Evolutionary conservation across 2,329 filamentous ascomycete genomes (phyloP), one percentile per base, ranked within the genome.

Genomic region (Aureobasidium vineae): DNA sequence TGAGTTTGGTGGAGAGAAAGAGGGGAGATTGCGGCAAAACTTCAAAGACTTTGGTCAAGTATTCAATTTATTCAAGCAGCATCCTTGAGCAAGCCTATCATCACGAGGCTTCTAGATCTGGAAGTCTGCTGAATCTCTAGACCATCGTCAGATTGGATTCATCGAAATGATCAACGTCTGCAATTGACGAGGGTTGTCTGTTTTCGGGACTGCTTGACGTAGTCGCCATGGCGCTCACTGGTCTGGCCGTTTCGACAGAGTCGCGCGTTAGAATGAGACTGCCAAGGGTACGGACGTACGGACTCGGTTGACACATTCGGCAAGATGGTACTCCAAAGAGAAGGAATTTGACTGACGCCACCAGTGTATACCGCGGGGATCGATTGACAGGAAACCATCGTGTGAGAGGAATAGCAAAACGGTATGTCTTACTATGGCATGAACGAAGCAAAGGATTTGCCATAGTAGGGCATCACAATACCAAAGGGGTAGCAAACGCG

Each of bases 151-250:
- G 40, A 45, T 59, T 45, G 23, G 16, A 59, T 23, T 21, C 40
- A 61, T 23, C 57, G 41, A 61, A 61, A 61, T 61, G 57, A 49
- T 61, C 57, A 49, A 61, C 57, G 43, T 36, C 15, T n/a, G 19
- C 19, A 26, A 61, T 38, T 16, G 57, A 49, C 38, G 15, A 49
- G 49, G 36, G 57, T 10, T 61, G 16, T 49, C 57, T 49, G 26
- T 21, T 38, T 47, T 38, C 41, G 41, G 15, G 56, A 36, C 11
- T 49, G 31, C 26, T 61, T 49, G 57, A 61, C 57, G 41, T 47
- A 36, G 41, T 38, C 28, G 40, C 13, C 40, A 49, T 61, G 41
- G 41, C 36, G 38, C 23, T 21, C 10, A 47, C 31, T 36, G 40
- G 28, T 47, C 41, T 61, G 41, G n/a, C 41, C 57, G 57, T 61